Percentiles rank a stretch among this genome's conserved stretches.
Evolutionary conservation across 192 early-diverging fungal genomes (phyloP).

Genomic region (Umbelopsis ramanniana): DNA sequence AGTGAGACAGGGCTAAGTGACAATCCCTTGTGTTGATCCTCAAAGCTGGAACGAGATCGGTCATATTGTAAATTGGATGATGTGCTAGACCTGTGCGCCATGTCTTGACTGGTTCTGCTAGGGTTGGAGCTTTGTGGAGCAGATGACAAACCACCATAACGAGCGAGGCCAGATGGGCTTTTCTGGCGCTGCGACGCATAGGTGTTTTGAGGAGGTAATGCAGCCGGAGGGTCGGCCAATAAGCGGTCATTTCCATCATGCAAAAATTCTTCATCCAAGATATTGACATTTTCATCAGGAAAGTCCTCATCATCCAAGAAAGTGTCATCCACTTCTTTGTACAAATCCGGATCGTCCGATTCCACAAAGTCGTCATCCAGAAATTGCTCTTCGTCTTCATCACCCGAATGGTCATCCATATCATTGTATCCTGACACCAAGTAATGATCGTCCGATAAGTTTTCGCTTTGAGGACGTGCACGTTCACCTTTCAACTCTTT

Average conservation of each 20-base stretch:
- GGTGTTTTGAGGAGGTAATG: background rate
- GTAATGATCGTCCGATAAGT: slow-evolving; percentile 4
- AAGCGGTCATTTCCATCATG: slow-evolving; percentile 27
- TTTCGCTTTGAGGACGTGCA: slow-evolving; percentile 30
- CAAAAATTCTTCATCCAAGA: slow-evolving; percentile 48
- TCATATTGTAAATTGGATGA: slow-evolving; percentile 9
- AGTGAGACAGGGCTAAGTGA: slow-evolving; percentile 16
- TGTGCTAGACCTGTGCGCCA: background rate
- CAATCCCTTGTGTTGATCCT: slow-evolving; percentile 10
- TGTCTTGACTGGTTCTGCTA: background rate
- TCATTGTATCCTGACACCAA: background rate
- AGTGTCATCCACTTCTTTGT: slow-evolving; percentile 37
- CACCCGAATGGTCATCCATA: background rate
- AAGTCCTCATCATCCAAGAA: slow-evolving; percentile 43
- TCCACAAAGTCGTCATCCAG: slow-evolving; percentile 31
- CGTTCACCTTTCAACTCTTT: slow-evolving; percentile 53
- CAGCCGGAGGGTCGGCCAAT: slow-evolving; percentile 8
- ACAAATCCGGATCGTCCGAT: slow-evolving; percentile 39
- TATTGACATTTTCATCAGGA: slow-evolving; percentile 35
- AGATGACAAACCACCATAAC: slow-evolving; percentile 1
- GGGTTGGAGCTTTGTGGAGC: background rate
- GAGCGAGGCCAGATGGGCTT: background rate
- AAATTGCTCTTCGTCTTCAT: slow-evolving; percentile 34
- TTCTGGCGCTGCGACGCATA: background rate
- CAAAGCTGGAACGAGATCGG: background rate